Base-by-base conservation (phyloP, 2,329 filamentous ascomycete species). In the Ophiostoma triangulosporum region DNA sequence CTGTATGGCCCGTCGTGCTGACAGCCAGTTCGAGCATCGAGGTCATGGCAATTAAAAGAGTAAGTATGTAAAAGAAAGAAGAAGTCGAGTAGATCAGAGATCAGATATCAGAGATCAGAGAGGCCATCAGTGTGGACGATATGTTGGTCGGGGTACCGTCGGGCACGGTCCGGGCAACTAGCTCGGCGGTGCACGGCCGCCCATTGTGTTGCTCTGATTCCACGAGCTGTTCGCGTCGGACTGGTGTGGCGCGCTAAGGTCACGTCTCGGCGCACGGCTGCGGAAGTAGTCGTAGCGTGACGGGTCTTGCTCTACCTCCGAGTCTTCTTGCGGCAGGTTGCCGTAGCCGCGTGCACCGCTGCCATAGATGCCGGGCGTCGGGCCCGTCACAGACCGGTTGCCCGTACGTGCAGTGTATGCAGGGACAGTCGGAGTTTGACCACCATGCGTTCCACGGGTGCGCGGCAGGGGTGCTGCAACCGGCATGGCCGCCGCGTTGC, bases 301-400 rank as follows among this genome's bases (percentile, higher is more conserved):
- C 8, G 75, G 73, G 40, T 77, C 73, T 20, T 62, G 63, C 15
- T 61, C 62, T 8, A 61, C 50, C 9, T 64, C 63, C 8, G 69
- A 65, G 53, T 80, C 77, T 38, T 67, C 64, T 61, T 82, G 78
- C 0, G 78, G 74, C 52, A 83, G 63, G 26, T 74, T 73, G 14
- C 77, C 80, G 62, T 83, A 83, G 0, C 80, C 79, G 50, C 71
- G 68, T 1, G 77, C 76, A 2, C 78, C 78, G 52, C 77, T 77
- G 17, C 77, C 78, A 17, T 80, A 63, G 56, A 77, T 75, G 11
- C 76, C 75, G 4, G 72, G 71, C 36, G 60, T 57, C 35, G 60
- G 58, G 60, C 63, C 62, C 31, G 52, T 53, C 27, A 53, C 43
- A 29, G 29, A 24, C 27, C 46, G 26, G 17, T 11, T 15, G 8